A percentile compares a stretch with the other conserved stretches of the same genome.
Conservation (phyloP, 768 basidiomycete species). For the Lactarius hatsudake region DNA sequence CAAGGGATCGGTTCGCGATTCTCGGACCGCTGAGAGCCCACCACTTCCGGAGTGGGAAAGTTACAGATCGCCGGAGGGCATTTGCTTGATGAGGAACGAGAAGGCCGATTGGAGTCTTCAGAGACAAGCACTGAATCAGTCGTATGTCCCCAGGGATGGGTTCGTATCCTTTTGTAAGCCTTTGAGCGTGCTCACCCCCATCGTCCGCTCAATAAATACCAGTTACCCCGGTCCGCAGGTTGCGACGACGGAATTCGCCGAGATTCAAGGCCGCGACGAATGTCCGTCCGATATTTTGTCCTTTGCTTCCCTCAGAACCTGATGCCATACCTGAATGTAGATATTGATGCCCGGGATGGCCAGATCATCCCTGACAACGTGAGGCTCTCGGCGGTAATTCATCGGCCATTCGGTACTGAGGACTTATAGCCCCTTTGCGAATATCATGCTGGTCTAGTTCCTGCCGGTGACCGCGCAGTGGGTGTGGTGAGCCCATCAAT, state of each 20-base stretch:
- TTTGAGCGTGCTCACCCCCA: background rate
- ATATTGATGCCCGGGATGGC: slow-evolving; percentile 9
- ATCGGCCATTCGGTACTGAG: background rate
- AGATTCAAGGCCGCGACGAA: slow-evolving; percentile 1
- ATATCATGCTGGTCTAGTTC: slow-evolving; percentile 22
- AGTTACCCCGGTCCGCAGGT: slow-evolving; percentile 1
- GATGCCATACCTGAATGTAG: background rate
- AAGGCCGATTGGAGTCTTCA: background rate
- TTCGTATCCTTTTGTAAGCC: slow-evolving; percentile 28
- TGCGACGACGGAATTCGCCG: background rate
- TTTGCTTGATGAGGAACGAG: slow-evolving; percentile 24
- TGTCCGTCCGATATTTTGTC: background rate
- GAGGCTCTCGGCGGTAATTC: background rate
- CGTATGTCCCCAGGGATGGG: slow-evolving; percentile 6
- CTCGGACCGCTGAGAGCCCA: background rate
- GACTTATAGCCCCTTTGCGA: slow-evolving; percentile 18
- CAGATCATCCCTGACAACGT: slow-evolving; percentile 23
- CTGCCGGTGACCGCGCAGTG: slow-evolving; percentile 13
- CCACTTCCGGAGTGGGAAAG: background rate
- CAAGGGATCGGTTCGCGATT: slow-evolving; percentile 6
- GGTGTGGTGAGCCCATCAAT: slow-evolving; percentile 9
- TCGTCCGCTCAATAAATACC: background rate
- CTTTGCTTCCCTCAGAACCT: too few species aligned
- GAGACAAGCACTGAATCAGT: background rate
- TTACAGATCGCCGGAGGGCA: slow-evolving; percentile 7